Evolutionary conservation across 1,284 basidiomycete genomes (phyloP).

Genomic region (Violaceomyces palustris): DNA sequence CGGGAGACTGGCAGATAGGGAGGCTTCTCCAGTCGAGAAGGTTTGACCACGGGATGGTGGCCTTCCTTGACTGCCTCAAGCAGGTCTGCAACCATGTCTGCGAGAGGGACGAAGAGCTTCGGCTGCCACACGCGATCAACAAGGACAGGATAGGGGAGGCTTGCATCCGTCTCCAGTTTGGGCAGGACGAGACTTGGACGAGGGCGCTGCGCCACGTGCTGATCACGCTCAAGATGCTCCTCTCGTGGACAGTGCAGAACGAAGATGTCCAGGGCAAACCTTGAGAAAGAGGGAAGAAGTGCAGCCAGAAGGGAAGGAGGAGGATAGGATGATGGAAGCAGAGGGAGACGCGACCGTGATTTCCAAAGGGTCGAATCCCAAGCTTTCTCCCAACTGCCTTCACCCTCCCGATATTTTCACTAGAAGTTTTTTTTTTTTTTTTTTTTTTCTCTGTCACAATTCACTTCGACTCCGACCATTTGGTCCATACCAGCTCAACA

Average conservation of each 20-base stretch:
- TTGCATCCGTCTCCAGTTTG: constrained; percentile 87
- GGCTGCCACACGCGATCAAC: constrained; percentile 80
- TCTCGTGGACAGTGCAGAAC: constrained; percentile 21
- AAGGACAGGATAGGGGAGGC: constrained; percentile 95
- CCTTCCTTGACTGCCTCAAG: constrained; percentile 86
- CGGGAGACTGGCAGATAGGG: constrained; percentile 67
- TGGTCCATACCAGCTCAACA: too few relatives aligned
- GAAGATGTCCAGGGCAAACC: too few relatives aligned
- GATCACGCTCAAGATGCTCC: constrained; percentile 58
- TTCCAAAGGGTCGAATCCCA: too few relatives aligned
- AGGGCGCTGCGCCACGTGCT: constrained; percentile 84
- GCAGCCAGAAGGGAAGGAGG: too few relatives aligned
- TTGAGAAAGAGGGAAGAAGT: too few relatives aligned
- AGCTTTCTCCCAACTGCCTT: too few relatives aligned
- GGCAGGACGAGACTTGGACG: constrained; percentile 86
- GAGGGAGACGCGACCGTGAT: too few relatives aligned
- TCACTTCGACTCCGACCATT: too few relatives aligned
- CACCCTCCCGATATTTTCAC: too few relatives aligned
- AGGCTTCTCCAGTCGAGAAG: constrained; percentile 85
- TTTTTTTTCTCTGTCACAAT: too few relatives aligned
- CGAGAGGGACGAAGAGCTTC: constrained; percentile 66
- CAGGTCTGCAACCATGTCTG: constrained; percentile 79
- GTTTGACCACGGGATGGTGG: constrained; percentile 93
- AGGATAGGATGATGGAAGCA: too few relatives aligned
- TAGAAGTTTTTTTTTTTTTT: too few relatives aligned